Evolutionary conservation across 371 early-diverging fungal species (phyloP).

Genomic region (Mortierella sp.): DNA sequence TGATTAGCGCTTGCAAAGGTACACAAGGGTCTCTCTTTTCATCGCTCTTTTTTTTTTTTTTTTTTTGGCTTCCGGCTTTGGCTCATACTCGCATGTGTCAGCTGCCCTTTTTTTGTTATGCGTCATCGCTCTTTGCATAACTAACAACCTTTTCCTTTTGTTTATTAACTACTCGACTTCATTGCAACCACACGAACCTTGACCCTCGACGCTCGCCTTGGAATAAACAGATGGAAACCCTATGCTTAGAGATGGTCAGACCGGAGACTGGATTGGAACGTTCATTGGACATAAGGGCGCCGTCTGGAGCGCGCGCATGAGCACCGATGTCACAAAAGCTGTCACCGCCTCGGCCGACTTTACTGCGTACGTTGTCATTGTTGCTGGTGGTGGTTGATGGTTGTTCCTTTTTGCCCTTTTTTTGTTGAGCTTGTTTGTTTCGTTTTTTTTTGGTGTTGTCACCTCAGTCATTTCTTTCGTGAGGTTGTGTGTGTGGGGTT

Average conservation of each 20-base stretch:
- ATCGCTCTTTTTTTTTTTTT: background rate
- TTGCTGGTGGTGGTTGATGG: background rate
- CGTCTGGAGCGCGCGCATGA: conserved; percentile 90
- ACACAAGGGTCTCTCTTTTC: conserved; percentile 11
- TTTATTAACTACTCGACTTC: background rate
- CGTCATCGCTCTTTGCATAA: background rate
- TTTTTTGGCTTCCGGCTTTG: background rate
- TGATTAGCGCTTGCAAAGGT: conserved; percentile 94
- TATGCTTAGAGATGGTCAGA: conserved; percentile 86
- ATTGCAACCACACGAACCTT: background rate
- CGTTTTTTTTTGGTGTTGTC: background rate
- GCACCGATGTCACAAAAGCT: conserved; percentile 78
- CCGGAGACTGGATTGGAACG: conserved; percentile 94
- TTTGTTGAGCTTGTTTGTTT: background rate
- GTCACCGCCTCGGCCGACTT: conserved; percentile 94
- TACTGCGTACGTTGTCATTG: conserved; percentile 68
- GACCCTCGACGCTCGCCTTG: background rate
- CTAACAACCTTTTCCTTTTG: background rate
- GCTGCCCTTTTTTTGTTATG: background rate
- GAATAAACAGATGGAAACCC: conserved; percentile 83
- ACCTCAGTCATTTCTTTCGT: background rate
- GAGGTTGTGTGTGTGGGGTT: background rate
- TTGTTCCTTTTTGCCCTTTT: background rate
- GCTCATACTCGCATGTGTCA: background rate
- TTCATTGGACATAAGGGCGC: conserved; percentile 92